phyloP scores from a whole-genome alignment of 345 rosid genomes.

The Iberis pinnata region DNA sequence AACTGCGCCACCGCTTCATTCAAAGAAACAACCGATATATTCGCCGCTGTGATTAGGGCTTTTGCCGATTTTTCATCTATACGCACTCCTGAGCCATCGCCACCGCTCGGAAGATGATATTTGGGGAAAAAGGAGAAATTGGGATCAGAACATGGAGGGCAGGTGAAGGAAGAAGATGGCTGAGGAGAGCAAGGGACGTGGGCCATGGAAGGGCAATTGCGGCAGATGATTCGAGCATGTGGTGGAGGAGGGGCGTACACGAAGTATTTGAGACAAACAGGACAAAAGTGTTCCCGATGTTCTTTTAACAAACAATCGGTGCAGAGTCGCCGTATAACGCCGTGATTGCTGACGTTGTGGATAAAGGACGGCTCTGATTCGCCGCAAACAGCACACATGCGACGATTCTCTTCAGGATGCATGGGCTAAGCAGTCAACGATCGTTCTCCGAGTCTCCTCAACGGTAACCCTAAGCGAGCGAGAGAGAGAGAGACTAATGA shows the following conservation, averaged over 20 bases:
- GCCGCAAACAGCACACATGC: constrained; percentile 36
- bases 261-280: constrained; percentile 39
- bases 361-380: constrained; percentile 30
- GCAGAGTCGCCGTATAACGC: constrained; percentile 37
- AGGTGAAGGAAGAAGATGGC: constrained; percentile 29
- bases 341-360: constrained; percentile 34
- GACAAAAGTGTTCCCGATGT: constrained; percentile 41
- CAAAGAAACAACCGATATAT: constrained; percentile 38
- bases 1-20: constrained; percentile 25
- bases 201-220: constrained; percentile 39
- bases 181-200: constrained; percentile 36
- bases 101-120: not conserved
- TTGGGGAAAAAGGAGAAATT: constrained; percentile 39
- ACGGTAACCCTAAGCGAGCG: no score
- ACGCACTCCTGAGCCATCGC: not conserved
- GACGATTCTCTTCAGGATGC: constrained; percentile 26
- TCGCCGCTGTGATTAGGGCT: constrained; percentile 47
- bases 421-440: constrained; percentile 17
- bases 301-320: constrained; percentile 45
- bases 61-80: constrained; percentile 22
- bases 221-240: constrained; percentile 31
- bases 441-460: not conserved
- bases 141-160: constrained; percentile 43
- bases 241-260: constrained; percentile 9
- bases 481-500: no score